Conservation (phyloP, 257 asterid species). For the Verbascum thapsus region DNA sequence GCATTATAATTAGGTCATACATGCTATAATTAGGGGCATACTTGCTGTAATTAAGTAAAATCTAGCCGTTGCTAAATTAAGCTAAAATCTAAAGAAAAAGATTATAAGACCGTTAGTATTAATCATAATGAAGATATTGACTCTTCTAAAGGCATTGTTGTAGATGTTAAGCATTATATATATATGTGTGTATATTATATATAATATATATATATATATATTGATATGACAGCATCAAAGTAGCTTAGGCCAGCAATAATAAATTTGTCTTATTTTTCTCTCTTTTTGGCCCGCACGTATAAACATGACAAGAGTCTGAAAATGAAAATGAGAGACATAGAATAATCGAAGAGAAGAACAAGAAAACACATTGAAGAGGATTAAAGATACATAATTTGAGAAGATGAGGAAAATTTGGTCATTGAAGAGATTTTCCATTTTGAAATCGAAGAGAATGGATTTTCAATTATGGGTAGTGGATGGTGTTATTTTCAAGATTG, state of each 20-base stretch:
- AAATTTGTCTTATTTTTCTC: neutral
- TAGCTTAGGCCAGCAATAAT: constrained; percentile 36
- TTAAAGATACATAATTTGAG: neutral
- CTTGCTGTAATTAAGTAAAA: no score
- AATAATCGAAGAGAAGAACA: neutral
- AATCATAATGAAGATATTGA: neutral
- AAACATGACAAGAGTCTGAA: neutral
- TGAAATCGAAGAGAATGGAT: constrained; percentile 35
- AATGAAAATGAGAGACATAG: constrained; percentile 1
- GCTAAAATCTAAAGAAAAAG: no score
- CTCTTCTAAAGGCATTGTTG: constrained; percentile 4
- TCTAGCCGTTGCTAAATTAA: no score
- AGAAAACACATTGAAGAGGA: neutral
- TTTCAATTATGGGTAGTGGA: constrained; percentile 40
- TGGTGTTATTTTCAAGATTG: constrained; percentile 49
- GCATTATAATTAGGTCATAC: no score
- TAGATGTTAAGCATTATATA: constrained; percentile 22
- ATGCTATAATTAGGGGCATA: no score
- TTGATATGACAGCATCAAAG: constrained; percentile 1
- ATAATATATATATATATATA: no score
- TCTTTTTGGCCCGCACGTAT: constrained; percentile 2
- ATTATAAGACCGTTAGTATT: constrained; percentile 28
- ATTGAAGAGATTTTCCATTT: constrained; percentile 33
- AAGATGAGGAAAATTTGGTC: constrained; percentile 35
- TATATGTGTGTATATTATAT: no score